Evolutionary conservation across 2,329 filamentous ascomycete genomes (phyloP).

Genomic region (Fusarium sp.): DNA sequence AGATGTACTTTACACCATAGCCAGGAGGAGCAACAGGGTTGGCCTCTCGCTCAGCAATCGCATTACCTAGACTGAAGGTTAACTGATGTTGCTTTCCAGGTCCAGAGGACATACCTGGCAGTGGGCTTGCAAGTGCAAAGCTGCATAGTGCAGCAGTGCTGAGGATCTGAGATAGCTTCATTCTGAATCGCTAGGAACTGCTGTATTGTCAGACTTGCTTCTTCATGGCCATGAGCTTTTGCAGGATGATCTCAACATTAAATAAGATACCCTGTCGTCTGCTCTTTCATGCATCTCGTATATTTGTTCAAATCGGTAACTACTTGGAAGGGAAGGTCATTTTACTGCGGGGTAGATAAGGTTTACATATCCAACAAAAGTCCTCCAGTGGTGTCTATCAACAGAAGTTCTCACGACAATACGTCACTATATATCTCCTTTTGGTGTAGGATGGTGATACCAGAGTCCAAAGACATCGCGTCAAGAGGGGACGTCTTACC

Average conservation of each 20-base stretch:
- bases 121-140: background rate
- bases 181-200: background rate
- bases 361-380: background rate
- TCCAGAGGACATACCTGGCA: background rate
- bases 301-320: background rate
- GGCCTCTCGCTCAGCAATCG: background rate
- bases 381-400: background rate
- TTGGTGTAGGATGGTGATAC: background rate
- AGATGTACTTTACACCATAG: background rate
- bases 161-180: background rate
- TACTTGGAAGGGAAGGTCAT: background rate
- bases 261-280: background rate
- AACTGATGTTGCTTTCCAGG: fast-evolving
- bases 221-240: fast-evolving
- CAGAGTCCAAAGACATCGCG: background rate
- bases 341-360: background rate
- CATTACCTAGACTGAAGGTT: background rate
- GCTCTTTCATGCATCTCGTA: background rate
- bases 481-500: background rate
- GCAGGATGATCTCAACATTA: background rate
- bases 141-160: background rate
- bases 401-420: background rate
- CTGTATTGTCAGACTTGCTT: background rate
- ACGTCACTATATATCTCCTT: background rate
- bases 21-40: background rate